Conservation (phyloP, 495 filamentous ascomycete species). For the Daldinia bambusicola region DNA sequence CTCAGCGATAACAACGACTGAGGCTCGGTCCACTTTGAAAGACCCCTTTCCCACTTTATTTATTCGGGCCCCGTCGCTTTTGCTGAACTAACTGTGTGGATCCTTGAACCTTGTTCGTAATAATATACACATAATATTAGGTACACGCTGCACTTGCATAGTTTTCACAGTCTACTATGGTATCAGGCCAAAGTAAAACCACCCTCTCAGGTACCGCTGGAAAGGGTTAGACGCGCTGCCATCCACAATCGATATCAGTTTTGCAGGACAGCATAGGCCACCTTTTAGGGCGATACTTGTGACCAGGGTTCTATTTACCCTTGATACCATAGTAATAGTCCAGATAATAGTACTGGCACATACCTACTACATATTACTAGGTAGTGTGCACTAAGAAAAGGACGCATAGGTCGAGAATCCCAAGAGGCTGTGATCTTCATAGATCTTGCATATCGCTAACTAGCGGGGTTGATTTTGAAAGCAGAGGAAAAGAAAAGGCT, state of each 20-base stretch:
- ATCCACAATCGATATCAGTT: too few species aligned
- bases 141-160: too few species aligned
- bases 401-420: slow-evolving; percentile 8
- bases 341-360: background rate
- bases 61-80: background rate
- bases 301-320: too few species aligned
- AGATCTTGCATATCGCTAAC: slow-evolving; percentile 42
- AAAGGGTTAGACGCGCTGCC: too few species aligned
- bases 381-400: background rate
- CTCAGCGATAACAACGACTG: slow-evolving; percentile 34
- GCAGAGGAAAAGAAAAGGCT: background rate
- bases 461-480: slow-evolving; percentile 14
- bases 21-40: slow-evolving; percentile 25
- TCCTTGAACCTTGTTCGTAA: background rate
- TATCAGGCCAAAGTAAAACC: too few species aligned
- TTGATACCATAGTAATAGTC: too few species aligned
- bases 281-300: too few species aligned
- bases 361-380: background rate
- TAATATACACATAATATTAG: too few species aligned
- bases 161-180: too few species aligned
- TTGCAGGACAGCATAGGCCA: too few species aligned
- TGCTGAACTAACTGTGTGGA: slow-evolving; percentile 32
- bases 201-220: too few species aligned
- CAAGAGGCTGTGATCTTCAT: slow-evolving; percentile 29
- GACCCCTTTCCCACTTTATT: slow-evolving; percentile 27